phyloP scores from a whole-genome alignment of 169 alveolate genomes.

The Eimeria necatrix region DNA sequence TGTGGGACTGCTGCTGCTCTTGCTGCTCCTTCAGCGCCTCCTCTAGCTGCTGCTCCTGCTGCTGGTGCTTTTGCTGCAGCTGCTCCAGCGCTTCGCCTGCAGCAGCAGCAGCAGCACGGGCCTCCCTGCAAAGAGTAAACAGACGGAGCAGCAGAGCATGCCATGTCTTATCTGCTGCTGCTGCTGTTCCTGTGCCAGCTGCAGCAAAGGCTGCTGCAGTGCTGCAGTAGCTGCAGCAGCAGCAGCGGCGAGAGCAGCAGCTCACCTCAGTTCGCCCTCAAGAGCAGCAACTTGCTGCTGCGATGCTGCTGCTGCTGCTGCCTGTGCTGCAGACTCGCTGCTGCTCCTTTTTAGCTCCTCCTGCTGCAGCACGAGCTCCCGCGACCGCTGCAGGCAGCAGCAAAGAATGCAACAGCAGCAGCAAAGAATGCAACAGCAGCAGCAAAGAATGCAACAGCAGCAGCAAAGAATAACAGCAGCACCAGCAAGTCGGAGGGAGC shows the following conservation, averaged over 20 bases:
- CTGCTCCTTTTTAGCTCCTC: slow-evolving; percentile 31
- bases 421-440: neutral
- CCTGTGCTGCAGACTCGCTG: slow-evolving; percentile 15
- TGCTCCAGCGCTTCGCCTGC: neutral
- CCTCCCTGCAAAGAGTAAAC: neutral
- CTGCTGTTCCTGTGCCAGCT: neutral
- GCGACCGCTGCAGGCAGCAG: slow-evolving; percentile 35
- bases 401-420: neutral
- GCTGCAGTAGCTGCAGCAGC: slow-evolving; percentile 26
- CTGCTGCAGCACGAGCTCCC: slow-evolving; percentile 41
- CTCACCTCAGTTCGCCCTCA: slow-evolving; percentile 36
- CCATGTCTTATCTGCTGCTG: neutral
- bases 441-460: neutral
- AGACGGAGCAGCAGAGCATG: neutral
- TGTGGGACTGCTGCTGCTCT: neutral
- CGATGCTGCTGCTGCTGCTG: slow-evolving; percentile 18
- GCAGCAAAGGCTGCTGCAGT: slow-evolving; percentile 14
- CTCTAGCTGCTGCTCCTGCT: neutral
- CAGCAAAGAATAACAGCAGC: slow-evolving; percentile 19
- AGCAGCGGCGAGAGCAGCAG: neutral
- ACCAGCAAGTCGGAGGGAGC: neutral
- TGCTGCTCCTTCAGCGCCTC: neutral
- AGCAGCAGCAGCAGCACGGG: slow-evolving; percentile 36
- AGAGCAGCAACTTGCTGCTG: slow-evolving; percentile 35
- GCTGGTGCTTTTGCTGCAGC: slow-evolving; percentile 20